phyloP scores from a whole-genome alignment of 495 filamentous ascomycete species.

The Penicillium robsamsonii region DNA sequence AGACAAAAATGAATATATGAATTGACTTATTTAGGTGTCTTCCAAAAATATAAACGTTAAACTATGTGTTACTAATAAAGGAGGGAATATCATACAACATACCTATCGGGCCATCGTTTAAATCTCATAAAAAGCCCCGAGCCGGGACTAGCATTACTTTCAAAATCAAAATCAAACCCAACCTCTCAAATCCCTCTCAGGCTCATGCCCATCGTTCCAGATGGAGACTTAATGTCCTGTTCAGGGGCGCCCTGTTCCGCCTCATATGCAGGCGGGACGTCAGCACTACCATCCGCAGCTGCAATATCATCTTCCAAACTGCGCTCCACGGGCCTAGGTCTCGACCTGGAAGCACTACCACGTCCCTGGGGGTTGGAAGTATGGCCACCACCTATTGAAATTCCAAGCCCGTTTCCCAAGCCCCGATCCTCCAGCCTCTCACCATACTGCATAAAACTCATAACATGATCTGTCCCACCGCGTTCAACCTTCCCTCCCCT shows the following conservation, averaged over 20 bases:
- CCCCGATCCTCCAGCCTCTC: constrained; percentile 6
- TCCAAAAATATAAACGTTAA: not conserved
- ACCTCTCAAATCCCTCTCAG: not conserved
- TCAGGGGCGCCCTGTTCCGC: not conserved
- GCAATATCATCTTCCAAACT: constrained; percentile 3
- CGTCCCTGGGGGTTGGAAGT: not conserved
- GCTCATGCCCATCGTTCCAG: constrained; percentile 10
- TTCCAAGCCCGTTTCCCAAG: not conserved
- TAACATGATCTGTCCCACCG: constrained; percentile 23
- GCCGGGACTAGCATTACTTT: not conserved
- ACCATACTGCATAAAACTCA: constrained; percentile 40
- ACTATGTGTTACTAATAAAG: not conserved
- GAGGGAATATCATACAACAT: not conserved
- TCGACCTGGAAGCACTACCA: not conserved
- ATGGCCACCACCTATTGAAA: not conserved
- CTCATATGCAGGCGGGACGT: constrained; percentile 22
- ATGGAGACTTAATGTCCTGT: constrained; percentile 16
- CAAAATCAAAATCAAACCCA: not conserved
- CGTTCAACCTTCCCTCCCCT: not conserved
- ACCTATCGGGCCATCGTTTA: not conserved
- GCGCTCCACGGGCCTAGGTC: not conserved
- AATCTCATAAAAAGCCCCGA: not conserved
- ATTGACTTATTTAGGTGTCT: not conserved
- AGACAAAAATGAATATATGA: constrained; percentile 24
- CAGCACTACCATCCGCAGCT: not conserved